Evolutionary conservation across 768 basidiomycete genomes (phyloP).

Genomic region (Phaeotremella skinneri): DNA sequence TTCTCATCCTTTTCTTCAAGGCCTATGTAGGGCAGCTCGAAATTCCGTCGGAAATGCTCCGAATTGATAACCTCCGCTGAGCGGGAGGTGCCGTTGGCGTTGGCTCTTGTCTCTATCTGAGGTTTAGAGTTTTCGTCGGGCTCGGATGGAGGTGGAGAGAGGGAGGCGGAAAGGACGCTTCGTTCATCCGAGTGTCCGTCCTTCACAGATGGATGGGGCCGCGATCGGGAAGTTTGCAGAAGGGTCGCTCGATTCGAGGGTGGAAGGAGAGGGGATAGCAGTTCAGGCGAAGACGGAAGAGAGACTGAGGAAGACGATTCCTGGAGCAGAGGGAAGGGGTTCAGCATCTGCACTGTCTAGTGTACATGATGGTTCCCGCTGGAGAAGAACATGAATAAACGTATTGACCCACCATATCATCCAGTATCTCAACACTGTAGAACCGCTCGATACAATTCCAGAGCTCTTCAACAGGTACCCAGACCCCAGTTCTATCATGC

Average conservation of each 20-base stretch:
- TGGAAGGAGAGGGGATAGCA: conserved; percentile 22
- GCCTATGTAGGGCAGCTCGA: conserved; percentile 27
- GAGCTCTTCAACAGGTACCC: conserved; percentile 28
- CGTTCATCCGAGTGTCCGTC: neutral
- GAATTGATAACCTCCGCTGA: conserved; percentile 41
- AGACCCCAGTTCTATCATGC: conserved; percentile 31
- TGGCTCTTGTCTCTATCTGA: neutral
- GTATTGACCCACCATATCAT: conserved; percentile 34
- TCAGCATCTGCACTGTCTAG: neutral
- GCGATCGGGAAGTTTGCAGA: neutral
- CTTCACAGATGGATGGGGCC: neutral
- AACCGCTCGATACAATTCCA: conserved; percentile 38
- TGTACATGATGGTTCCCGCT: neutral
- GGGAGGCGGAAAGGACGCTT: conserved; percentile 8
- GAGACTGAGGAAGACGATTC: conserved; percentile 18
- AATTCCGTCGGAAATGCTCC: conserved; percentile 27
- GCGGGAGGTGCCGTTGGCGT: conserved; percentile 2
- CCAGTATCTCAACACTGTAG: conserved; percentile 40
- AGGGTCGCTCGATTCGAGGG: neutral
- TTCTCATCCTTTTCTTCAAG: neutral
- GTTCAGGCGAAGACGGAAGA: conserved; percentile 23
- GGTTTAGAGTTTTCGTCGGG: neutral
- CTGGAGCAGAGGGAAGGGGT: neutral
- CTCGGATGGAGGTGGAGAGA: conserved; percentile 13
- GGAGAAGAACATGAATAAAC: conserved; percentile 1